phyloP scores from a whole-genome alignment of 805 yeast genomes.

The Jamesozyma jinghongensis region DNA sequence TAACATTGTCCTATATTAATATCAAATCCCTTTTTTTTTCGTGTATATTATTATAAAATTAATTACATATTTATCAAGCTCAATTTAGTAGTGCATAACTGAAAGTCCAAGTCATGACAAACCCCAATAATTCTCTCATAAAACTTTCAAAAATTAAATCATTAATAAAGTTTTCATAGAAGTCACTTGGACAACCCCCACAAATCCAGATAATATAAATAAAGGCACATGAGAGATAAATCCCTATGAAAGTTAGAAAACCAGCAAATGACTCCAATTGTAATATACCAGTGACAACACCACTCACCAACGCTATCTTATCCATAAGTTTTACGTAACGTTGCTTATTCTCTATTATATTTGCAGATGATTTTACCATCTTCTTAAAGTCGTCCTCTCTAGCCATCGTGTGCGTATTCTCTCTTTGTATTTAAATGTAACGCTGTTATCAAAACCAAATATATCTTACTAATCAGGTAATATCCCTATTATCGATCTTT shows the following conservation, averaged over 20 bases:
- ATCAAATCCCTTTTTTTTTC: neutral
- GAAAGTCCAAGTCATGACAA: constrained; percentile 51
- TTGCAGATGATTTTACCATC: constrained; percentile 11
- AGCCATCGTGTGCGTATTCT: neutral
- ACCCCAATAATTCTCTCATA: constrained; percentile 42
- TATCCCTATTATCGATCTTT: too few species aligned
- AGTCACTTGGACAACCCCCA: constrained; percentile 30
- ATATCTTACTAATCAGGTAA: too few species aligned
- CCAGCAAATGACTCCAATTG: constrained; percentile 43
- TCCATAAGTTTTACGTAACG: constrained; percentile 33
- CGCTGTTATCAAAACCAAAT: too few species aligned
- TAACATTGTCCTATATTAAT: too few species aligned
- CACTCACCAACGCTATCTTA: constrained; percentile 40
- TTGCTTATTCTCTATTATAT: constrained; percentile 20
- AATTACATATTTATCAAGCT: too few species aligned
- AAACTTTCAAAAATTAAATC: constrained; percentile 38
- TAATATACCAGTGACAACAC: constrained; percentile 47
- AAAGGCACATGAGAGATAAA: constrained; percentile 29
- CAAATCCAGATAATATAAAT: constrained; percentile 31
- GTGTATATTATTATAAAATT: neutral
- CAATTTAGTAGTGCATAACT: constrained; percentile 38
- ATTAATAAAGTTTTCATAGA: constrained; percentile 33
- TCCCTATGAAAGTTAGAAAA: constrained; percentile 34
- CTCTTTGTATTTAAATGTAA: too few species aligned
- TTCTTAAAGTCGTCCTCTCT: constrained; percentile 7